Evolutionary conservation across 768 basidiomycete species (phyloP).

Genomic region (Tephrocybe sp.): DNA sequence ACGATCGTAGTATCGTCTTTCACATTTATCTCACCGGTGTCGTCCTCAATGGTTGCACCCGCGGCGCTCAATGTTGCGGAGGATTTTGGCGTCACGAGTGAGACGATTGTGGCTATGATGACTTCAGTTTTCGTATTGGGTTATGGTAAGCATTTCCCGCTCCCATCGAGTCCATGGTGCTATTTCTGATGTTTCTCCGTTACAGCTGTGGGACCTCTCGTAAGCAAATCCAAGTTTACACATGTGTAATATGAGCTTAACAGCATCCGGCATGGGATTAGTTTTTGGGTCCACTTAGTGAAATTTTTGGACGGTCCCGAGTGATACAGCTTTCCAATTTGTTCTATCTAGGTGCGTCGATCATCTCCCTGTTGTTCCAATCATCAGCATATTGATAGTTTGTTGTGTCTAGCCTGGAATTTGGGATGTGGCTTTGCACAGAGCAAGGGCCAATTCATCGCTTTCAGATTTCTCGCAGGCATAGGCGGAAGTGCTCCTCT

Average conservation of each 20-base stretch:
- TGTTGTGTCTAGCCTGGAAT: conserved; percentile 49
- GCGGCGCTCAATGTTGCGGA: conserved; percentile 48
- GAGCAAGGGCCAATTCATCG: conserved; percentile 55
- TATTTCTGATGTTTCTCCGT: not conserved
- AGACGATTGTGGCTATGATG: conserved; percentile 49
- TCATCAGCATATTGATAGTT: not conserved
- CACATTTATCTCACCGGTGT: conserved; percentile 66
- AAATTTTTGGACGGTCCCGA: conserved; percentile 64
- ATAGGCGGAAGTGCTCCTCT: conserved; percentile 73
- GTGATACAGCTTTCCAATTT: conserved; percentile 65
- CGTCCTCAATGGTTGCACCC: conserved; percentile 75
- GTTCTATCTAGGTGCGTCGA: conserved; percentile 54
- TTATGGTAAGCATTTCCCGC: conserved; percentile 43
- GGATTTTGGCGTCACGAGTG: conserved; percentile 53
- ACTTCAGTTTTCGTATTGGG: conserved; percentile 53
- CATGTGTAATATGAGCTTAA: not conserved
- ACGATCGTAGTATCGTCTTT: conserved; percentile 64
- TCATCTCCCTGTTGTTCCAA: not conserved
- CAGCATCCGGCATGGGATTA: conserved; percentile 10
- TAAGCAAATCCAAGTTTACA: conserved; percentile 17
- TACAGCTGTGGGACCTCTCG: conserved; percentile 50
- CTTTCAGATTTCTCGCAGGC: conserved; percentile 67
- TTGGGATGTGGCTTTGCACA: conserved; percentile 62
- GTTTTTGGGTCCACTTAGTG: conserved; percentile 62
- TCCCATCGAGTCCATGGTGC: not conserved